A percentile compares a stretch with the other conserved stretches of the same genome.
These are phyloP conservation scores for Sporobolomyces phaffii DNA, from an alignment of 768 basidiomycete species.

Conservation along the genomic window DNA sequence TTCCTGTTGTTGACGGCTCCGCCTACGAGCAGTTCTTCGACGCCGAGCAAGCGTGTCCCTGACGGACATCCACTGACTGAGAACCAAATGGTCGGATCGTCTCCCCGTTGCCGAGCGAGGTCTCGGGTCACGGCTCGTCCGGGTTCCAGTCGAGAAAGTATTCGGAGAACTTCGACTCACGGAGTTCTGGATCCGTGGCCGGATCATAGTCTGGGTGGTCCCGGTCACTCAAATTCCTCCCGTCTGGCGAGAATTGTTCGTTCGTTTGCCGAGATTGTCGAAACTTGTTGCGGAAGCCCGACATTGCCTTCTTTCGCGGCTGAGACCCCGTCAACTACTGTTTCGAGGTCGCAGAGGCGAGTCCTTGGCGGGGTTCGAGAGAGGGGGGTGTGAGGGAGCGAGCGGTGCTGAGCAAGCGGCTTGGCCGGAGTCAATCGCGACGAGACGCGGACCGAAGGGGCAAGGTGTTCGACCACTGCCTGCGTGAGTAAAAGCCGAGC, in stretches of 20 bases:
- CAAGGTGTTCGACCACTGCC: no score
- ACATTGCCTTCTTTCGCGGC: background rate
- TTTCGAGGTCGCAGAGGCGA: background rate
- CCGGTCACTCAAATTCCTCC: constrained; percentile 28
- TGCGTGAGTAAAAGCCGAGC: no score
- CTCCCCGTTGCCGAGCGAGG: no score
- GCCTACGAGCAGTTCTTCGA: no score
- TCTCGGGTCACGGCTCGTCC: background rate
- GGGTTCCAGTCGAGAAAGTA: background rate
- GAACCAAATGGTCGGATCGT: no score
- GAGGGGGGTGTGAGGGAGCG: background rate
- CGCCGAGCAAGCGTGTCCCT: no score
- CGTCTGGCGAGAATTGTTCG: constrained; percentile 22
- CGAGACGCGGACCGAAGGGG: no score
- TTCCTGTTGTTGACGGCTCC: no score
- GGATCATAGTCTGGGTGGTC: constrained; percentile 38
- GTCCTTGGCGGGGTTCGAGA: background rate
- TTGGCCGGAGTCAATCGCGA: no score
- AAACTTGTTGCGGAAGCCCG: background rate
- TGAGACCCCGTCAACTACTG: background rate
- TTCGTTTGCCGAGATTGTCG: background rate
- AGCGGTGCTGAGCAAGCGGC: background rate
- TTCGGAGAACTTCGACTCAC: no score
- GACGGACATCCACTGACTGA: no score
- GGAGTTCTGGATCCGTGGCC: constrained; percentile 35